phyloP scores from a whole-genome alignment of 1,139 yeast species.

The Blastobotrys malaysiensis region DNA sequence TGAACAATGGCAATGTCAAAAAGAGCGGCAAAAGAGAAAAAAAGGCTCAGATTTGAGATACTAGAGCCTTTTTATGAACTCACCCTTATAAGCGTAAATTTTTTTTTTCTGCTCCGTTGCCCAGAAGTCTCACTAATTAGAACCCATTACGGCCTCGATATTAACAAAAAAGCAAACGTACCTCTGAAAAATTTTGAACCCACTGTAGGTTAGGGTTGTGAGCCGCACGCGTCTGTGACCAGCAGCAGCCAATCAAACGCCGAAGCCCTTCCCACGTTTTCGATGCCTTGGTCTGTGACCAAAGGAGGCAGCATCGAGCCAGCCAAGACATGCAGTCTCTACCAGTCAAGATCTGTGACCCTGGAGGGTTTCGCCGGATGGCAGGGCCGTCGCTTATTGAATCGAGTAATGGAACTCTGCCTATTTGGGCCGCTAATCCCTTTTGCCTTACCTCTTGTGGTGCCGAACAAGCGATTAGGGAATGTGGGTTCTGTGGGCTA shows the following conservation, averaged over 20 bases:
- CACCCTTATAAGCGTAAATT: not conserved
- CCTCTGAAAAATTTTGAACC: not conserved
- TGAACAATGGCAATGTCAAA: not conserved
- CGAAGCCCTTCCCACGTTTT: not conserved
- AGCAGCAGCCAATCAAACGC: not conserved
- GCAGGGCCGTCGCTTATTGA: not conserved
- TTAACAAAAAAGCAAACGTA: not conserved
- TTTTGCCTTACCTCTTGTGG: no score
- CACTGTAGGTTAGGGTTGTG: not conserved
- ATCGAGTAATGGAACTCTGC: not conserved
- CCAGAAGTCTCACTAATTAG: conserved; percentile 2
- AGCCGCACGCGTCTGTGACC: not conserved
- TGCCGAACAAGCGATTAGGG: no score
- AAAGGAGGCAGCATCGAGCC: not conserved
- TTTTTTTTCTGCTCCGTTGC: not conserved
- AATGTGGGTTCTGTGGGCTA: no score
- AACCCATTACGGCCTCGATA: not conserved
- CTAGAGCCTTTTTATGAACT: not conserved
- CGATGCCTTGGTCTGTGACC: not conserved
- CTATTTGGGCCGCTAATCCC: not conserved
- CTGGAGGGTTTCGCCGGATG: not conserved
- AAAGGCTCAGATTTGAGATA: not conserved
- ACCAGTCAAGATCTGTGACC: not conserved
- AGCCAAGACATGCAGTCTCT: not conserved
- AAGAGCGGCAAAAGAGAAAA: not conserved